A percentile compares a stretch with the other conserved stretches of the same genome.
phyloP scores from a whole-genome alignment of 2,329 filamentous ascomycete genomes.

The Daldinia eschscholtzii region DNA sequence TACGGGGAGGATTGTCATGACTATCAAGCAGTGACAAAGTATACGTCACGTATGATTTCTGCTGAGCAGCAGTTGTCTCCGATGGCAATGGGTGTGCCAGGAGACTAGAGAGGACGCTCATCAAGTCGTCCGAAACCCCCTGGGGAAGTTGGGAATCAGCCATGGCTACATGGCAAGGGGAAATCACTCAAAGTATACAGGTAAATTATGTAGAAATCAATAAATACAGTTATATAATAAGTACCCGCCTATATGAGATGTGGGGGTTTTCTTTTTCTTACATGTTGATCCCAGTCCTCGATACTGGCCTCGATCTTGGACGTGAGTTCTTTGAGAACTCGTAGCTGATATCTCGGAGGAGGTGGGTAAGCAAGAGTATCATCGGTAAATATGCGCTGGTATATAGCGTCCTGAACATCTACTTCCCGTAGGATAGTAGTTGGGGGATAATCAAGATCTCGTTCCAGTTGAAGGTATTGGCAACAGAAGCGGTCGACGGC shows the following conservation, averaged over 20 bases:
- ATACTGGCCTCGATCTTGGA: constrained; percentile 79
- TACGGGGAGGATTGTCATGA: constrained; percentile 6
- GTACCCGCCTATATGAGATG: neutral
- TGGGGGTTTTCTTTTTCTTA: constrained; percentile 63
- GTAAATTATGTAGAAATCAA: neutral
- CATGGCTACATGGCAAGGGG: constrained; percentile 36
- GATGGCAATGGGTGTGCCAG: constrained; percentile 73
- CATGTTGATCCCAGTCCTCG: constrained; percentile 86
- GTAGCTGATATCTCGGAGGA: constrained; percentile 76
- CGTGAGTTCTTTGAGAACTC: constrained; percentile 80
- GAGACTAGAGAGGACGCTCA: constrained; percentile 74
- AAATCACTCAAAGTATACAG: neutral
- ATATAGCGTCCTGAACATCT: constrained; percentile 75
- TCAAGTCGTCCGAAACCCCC: constrained; percentile 87
- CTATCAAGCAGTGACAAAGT: constrained; percentile 57
- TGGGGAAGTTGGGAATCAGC: constrained; percentile 57
- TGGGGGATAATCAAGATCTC: constrained; percentile 73
- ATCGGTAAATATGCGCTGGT: constrained; percentile 74
- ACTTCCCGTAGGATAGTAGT: constrained; percentile 68
- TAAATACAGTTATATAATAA: neutral
- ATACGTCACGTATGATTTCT: constrained; percentile 82
- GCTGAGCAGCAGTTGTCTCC: constrained; percentile 75
- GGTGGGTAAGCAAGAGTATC: constrained; percentile 68
- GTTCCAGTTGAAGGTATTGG: constrained; percentile 84
- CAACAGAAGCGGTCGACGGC: constrained; percentile 68